Conservation (phyloP, 352 stramenopile genomes). For the Phytophthora palmivora region DNA sequence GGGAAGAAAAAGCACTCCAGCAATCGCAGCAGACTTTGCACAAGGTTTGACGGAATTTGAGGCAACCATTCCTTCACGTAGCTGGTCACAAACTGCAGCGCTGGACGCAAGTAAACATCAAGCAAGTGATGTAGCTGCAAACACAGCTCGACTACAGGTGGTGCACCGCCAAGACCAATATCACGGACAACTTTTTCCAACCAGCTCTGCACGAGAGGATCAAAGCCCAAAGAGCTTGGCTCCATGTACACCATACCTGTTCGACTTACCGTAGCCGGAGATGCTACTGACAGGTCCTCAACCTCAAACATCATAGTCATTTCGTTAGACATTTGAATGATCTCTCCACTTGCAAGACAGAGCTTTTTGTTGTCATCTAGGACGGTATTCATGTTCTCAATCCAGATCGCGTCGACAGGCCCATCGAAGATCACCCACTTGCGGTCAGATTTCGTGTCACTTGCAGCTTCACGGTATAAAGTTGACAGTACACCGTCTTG, state of each 20-base stretch:
- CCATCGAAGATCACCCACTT: slow-evolving; percentile 97
- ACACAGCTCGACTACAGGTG: slow-evolving; percentile 58
- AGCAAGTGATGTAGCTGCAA: slow-evolving; percentile 79
- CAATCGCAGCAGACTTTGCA: slow-evolving; percentile 91
- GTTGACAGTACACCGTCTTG: slow-evolving; percentile 93
- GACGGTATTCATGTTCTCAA: slow-evolving; percentile 98
- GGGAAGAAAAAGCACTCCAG: slow-evolving; percentile 92
- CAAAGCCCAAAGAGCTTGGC: slow-evolving; percentile 91
- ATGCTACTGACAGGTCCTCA: slow-evolving; percentile 94
- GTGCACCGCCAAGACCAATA: slow-evolving; percentile 53
- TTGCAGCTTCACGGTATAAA: slow-evolving; percentile 90
- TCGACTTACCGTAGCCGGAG: slow-evolving; percentile 92
- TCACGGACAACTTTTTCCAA: slow-evolving; percentile 74
- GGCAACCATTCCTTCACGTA: slow-evolving; percentile 93
- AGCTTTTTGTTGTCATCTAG: slow-evolving; percentile 97
- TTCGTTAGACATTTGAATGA: slow-evolving; percentile 93
- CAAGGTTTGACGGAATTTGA: slow-evolving; percentile 92
- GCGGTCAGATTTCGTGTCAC: slow-evolving; percentile 85
- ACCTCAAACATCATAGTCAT: slow-evolving; percentile 99
- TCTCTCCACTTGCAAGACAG: slow-evolving; percentile 94
- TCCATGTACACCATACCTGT: slow-evolving; percentile 98
- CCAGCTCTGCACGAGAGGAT: slow-evolving; percentile 92
- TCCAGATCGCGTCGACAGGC: slow-evolving; percentile 96
- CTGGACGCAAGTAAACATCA: slow-evolving; percentile 86
- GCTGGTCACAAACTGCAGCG: slow-evolving; percentile 83